Evolutionary conservation across 257 asterid genomes (phyloP).

Genomic region (Nemophila menziesii): DNA sequence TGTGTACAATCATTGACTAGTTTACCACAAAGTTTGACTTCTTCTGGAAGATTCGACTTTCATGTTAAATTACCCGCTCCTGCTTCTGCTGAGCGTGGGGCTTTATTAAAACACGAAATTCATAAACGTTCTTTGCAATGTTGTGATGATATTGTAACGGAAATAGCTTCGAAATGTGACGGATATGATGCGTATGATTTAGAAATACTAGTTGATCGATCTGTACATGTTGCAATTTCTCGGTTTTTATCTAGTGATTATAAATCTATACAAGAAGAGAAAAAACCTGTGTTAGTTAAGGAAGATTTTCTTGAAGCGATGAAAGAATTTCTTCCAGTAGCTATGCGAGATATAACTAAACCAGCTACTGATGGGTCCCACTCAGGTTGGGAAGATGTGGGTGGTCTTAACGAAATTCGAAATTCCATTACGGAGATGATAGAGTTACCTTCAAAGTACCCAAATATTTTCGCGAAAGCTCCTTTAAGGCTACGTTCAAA

Average conservation of each 20-base stretch:
- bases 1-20: constrained; percentile 69
- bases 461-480: constrained; percentile 71
- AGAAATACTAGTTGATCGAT: constrained; percentile 87
- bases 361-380: constrained; percentile 68
- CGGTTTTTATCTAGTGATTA: constrained; percentile 47
- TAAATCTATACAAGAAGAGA: constrained; percentile 24
- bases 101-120: constrained; percentile 66
- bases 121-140: constrained; percentile 77
- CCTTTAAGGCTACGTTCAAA: constrained; percentile 93
- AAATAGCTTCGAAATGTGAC: constrained; percentile 84
- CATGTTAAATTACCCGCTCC: constrained; percentile 85
- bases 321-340: constrained; percentile 90
- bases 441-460: constrained; percentile 88
- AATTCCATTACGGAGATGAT: constrained; percentile 88
- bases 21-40: constrained; percentile 77
- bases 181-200: constrained; percentile 99
- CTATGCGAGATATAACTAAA: constrained; percentile 88
- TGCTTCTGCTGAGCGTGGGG: constrained; percentile 81
- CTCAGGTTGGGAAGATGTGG: constrained; percentile 97
- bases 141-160: constrained; percentile 50
- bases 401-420: constrained; percentile 81
- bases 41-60: constrained; percentile 94
- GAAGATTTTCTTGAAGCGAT: constrained; percentile 73
- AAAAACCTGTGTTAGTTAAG: constrained; percentile 42
- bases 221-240: constrained; percentile 85